These are phyloP conservation scores for Alternaria arborescens DNA, from an alignment of 2,329 filamentous ascomycete species.

Conservation along the genomic window DNA sequence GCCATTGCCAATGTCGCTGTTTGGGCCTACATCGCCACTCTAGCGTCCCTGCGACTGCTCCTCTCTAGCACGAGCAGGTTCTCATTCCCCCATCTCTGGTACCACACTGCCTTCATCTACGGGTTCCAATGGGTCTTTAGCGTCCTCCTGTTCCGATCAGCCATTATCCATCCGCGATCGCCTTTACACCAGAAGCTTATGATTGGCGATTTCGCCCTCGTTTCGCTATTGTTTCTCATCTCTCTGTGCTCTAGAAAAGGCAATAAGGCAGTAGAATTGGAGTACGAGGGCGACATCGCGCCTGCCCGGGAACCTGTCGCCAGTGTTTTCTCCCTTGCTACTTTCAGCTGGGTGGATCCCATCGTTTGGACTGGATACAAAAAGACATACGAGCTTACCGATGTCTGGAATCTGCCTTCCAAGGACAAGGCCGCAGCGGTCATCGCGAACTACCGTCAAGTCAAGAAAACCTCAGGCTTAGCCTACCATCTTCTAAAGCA, in stretches of 20 bases:
- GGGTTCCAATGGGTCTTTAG: constrained; percentile 80
- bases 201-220: constrained; percentile 77
- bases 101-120: constrained; percentile 89
- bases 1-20: constrained; percentile 73
- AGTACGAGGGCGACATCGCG: constrained; percentile 87
- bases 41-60: constrained; percentile 76
- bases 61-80: constrained; percentile 66
- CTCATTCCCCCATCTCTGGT: constrained; percentile 82
- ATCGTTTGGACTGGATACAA: constrained; percentile 91
- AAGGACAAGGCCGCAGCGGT: constrained; percentile 87
- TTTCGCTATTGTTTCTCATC: constrained; percentile 76
- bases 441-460: constrained; percentile 81
- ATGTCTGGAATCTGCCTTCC: constrained; percentile 91
- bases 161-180: constrained; percentile 78
- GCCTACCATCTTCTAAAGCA: constrained; percentile 83
- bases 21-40: constrained; percentile 82
- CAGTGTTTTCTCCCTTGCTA: constrained; percentile 85
- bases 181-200: constrained; percentile 68
- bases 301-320: constrained; percentile 88
- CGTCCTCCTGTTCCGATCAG: constrained; percentile 82
- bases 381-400: constrained; percentile 79
- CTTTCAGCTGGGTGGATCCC: constrained; percentile 89
- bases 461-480: constrained; percentile 82
- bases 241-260: constrained; percentile 86
- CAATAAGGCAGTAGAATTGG: constrained; percentile 85